Percentiles rank a stretch among this genome's conserved stretches.
Conservation (phyloP, 441 rosid genomes). For the California macrophylla region DNA sequence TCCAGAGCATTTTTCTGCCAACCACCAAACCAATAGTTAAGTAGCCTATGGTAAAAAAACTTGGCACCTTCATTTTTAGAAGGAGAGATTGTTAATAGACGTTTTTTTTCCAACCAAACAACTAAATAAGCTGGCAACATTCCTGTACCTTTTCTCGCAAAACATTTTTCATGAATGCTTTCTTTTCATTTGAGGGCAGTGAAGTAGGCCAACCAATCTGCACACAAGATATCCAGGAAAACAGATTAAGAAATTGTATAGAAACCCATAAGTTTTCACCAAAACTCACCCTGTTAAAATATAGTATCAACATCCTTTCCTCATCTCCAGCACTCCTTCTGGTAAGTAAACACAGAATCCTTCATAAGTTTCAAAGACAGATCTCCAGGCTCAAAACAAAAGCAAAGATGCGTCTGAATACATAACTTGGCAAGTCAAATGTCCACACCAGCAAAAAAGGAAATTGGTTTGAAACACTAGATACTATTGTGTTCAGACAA, state of each 20-base stretch:
- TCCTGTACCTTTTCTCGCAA: slow-evolving; percentile 59
- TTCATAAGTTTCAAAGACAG: slow-evolving; percentile 12
- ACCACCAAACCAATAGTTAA: slow-evolving; percentile 22
- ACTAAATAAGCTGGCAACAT: neutral
- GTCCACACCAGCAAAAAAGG: neutral
- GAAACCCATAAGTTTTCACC: slow-evolving; percentile 4
- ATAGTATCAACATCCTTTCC: slow-evolving; percentile 73
- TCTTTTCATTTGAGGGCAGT: slow-evolving; percentile 78
- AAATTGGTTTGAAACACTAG: neutral
- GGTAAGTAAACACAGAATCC: slow-evolving; percentile 20
- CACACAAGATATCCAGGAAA: slow-evolving; percentile 10
- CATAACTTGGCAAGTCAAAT: neutral
- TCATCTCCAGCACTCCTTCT: slow-evolving; percentile 83
- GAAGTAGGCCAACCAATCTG: slow-evolving; percentile 97
- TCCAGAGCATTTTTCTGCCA: slow-evolving; percentile 67
- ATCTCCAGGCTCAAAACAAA: neutral
- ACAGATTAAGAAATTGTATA: slow-evolving; percentile 14
- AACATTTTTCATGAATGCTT: slow-evolving; percentile 50
- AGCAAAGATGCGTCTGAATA: neutral
- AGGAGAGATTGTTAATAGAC: neutral
- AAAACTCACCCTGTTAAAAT: slow-evolving; percentile 57
- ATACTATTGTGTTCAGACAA: neutral
- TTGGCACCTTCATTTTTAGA: slow-evolving; percentile 2
- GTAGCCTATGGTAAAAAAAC: slow-evolving; percentile 8
- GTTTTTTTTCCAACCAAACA: neutral